phyloP scores from a whole-genome alignment of 768 basidiomycete species.

The Saitozyma sp. region DNA sequence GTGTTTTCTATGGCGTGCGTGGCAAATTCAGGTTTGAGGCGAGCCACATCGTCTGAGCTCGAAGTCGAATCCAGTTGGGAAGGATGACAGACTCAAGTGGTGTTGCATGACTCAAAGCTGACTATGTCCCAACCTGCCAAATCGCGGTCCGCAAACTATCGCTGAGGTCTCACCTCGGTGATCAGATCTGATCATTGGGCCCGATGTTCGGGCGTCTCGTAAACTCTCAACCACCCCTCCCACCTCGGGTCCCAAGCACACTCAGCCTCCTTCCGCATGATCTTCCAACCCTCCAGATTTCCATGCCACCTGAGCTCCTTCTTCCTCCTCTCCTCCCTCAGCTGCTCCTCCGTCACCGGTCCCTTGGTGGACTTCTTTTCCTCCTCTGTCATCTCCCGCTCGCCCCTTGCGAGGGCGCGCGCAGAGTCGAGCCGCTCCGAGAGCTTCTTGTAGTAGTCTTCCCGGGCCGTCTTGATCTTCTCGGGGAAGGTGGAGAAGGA shows the following conservation, averaged over 20 bases:
- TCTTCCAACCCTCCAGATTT: slow-evolving; percentile 75
- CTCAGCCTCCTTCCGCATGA: slow-evolving; percentile 64
- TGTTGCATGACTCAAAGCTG: too few relatives aligned
- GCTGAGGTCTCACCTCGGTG: too few relatives aligned
- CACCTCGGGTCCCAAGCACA: slow-evolving; percentile 71
- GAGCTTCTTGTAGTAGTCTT: slow-evolving; percentile 73
- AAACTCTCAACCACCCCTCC: slow-evolving; percentile 39
- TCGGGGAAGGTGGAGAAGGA: slow-evolving; percentile 38
- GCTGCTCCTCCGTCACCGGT: slow-evolving; percentile 82
- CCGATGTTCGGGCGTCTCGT: slow-evolving; percentile 12
- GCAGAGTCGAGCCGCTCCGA: slow-evolving; percentile 68
- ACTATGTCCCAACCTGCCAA: too few relatives aligned
- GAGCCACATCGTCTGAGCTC: too few relatives aligned
- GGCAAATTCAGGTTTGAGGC: too few relatives aligned
- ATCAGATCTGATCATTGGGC: too few relatives aligned
- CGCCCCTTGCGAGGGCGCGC: slow-evolving; percentile 70
- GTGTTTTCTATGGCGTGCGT: too few relatives aligned
- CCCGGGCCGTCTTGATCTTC: slow-evolving; percentile 68
- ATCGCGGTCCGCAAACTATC: too few relatives aligned
- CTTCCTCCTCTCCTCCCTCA: slow-evolving; percentile 80
- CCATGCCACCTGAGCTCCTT: slow-evolving; percentile 85
- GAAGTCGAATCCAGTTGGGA: too few relatives aligned
- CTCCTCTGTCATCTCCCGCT: slow-evolving; percentile 80
- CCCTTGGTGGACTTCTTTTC: slow-evolving; percentile 62
- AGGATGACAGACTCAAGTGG: too few relatives aligned